Evolutionary conservation across 1,139 yeast genomes (phyloP).

Genomic region (Yamadazyma friedrichii): DNA sequence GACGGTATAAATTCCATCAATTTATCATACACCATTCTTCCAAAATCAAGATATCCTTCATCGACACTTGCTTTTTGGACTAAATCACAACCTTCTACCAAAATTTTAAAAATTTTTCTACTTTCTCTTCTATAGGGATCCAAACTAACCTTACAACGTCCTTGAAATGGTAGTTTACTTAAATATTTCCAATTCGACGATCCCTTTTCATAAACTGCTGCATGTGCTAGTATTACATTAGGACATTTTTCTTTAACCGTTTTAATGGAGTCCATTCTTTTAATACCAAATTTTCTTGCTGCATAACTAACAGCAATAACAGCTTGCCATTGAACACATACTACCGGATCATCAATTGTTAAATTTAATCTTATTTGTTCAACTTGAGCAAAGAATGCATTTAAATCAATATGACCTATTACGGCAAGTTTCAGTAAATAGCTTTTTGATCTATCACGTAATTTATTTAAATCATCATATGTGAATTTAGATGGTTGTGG

Average conservation of each 20-base stretch:
- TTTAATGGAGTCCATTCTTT: constrained; percentile 69
- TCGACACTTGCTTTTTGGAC: constrained; percentile 96
- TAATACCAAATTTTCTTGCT: constrained; percentile 80
- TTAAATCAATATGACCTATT: constrained; percentile 83
- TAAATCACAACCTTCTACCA: constrained; percentile 53
- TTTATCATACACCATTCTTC: constrained; percentile 36
- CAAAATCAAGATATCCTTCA: constrained; percentile 85
- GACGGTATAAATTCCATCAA: constrained; percentile 12
- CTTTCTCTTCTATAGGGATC: constrained; percentile 92
- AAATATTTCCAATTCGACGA: constrained; percentile 77
- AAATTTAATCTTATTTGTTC: constrained; percentile 76
- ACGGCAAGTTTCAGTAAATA: constrained; percentile 73
- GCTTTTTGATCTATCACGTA: constrained; percentile 46
- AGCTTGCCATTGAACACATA: constrained; percentile 90
- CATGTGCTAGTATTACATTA: constrained; percentile 74
- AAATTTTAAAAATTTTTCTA: constrained; percentile 67
- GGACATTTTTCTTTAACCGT: constrained; percentile 78
- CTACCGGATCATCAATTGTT: constrained; percentile 73
- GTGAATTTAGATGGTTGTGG: constrained; percentile 32
- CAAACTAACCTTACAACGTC: constrained; percentile 74
- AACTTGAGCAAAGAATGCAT: constrained; percentile 94
- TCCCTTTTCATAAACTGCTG: constrained; percentile 90
- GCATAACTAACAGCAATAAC: constrained; percentile 89
- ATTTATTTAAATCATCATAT: constrained; percentile 44
- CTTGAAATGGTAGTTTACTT: constrained; percentile 41